These are phyloP conservation scores for Drechslera avenae DNA, from an alignment of 2,329 filamentous ascomycete species.

Conservation along the genomic window DNA sequence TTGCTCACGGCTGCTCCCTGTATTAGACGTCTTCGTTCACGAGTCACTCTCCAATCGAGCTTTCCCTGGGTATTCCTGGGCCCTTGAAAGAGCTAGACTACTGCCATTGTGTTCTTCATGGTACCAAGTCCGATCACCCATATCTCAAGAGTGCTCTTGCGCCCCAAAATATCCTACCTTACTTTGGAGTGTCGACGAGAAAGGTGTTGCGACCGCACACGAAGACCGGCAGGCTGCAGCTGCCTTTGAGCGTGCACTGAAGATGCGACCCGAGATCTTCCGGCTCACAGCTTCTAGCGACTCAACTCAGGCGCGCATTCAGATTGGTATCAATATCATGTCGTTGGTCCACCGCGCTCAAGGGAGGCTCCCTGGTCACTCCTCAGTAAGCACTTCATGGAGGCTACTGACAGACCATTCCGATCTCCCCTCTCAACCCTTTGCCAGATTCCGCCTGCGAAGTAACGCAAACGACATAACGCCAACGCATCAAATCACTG, in stretches of 20 bases:
- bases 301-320: slow-evolving; percentile 42
- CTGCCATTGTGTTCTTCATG: slow-evolving; percentile 29
- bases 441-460: slow-evolving; percentile 50
- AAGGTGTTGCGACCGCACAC: slow-evolving; percentile 26
- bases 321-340: slow-evolving; percentile 49
- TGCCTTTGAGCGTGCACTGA: slow-evolving; percentile 57
- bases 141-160: slow-evolving; percentile 24
- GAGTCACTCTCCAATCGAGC: slow-evolving; percentile 3
- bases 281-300: slow-evolving; percentile 20
- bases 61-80: slow-evolving; percentile 29
- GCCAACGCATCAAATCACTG: slow-evolving; percentile 46
- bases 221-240: slow-evolving; percentile 55
- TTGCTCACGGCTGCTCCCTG: slow-evolving; percentile 26
- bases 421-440: slow-evolving; percentile 36
- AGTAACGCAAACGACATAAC: slow-evolving; percentile 48
- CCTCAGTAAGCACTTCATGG: slow-evolving; percentile 47
- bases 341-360: slow-evolving; percentile 53
- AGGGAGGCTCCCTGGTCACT: slow-evolving; percentile 33
- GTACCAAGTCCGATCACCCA: slow-evolving; percentile 11
- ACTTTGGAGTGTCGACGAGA: slow-evolving; percentile 32
- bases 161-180: slow-evolving; percentile 32
- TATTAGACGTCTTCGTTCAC: slow-evolving; percentile 28
- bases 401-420: slow-evolving; percentile 55
- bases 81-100: slow-evolving; percentile 21
- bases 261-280: slow-evolving; percentile 50